Evolutionary conservation across 2,329 filamentous ascomycete species (phyloP), one percentile per base, ranked within the genome.

Genomic region (Blastomyces percursus): DNA sequence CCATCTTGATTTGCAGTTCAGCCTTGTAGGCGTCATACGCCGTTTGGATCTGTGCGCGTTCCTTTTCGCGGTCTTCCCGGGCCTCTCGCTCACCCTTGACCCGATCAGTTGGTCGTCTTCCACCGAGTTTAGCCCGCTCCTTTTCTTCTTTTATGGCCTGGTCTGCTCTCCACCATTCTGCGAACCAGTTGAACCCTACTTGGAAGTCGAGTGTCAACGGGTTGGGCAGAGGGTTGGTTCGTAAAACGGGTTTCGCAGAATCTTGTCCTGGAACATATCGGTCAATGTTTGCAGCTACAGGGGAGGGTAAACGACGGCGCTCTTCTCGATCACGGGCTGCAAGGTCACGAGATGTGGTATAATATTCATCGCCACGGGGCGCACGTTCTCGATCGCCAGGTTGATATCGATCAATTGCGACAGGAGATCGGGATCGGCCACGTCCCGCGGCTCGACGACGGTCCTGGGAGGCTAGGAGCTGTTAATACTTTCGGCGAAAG

Each of bases 1-100:
- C 92, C 88, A 96, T 93, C 67, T 83, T 82, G 44, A 85, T 77
- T 67, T 86, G 84, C 12, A 86, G 76, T 64, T 86, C 84, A 68
- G 83, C 81, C 71, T 87, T 87, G 77, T 87, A 87, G 50, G 80
- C 74, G 69, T 87, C 84, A 64, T 87, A 87, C 2, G 84, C 84
- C 27, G 80, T 79, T 65, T 87, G 85, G 12, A 87, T 87, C 70
- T 84, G 81, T 19, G 82, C 80, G 60, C 84, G 76, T 70, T 87
- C 84, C 63, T 82, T 84, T 19, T 85, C 84, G 3, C 83, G 79
- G 64, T 87, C 84, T 71, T 86, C 84, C 60, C 82, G 76, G 46
- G 80, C 81, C 71, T 86, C 84, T 12, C 82, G 81, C 67, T 87
- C 85, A 44, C 84, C 84, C 68, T 84, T 84, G 52, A 86, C 75